Evolutionary conservation across 306 rosid species (phyloP).

Genomic region (Ochetophila trinervis): DNA sequence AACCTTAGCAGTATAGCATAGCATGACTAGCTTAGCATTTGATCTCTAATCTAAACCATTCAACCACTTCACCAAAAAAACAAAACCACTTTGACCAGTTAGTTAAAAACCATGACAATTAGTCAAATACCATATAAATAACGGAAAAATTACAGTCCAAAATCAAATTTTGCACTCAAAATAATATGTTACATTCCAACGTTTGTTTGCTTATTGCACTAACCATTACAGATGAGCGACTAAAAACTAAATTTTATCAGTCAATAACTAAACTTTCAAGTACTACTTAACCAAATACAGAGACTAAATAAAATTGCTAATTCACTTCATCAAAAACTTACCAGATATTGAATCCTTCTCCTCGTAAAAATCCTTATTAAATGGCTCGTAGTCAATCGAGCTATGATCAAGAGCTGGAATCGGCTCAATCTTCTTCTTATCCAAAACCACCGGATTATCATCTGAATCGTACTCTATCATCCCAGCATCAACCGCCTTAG

Average conservation of each 20-base stretch:
- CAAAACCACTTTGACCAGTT: too few species aligned
- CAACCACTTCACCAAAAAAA: too few species aligned
- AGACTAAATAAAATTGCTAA: neutral
- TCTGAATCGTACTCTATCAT: slow-evolving; percentile 89
- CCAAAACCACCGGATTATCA: slow-evolving; percentile 73
- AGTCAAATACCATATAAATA: neutral
- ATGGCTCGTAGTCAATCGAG: slow-evolving; percentile 74
- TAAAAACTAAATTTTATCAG: too few species aligned
- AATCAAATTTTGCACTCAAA: neutral
- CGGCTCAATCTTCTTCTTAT: slow-evolving; percentile 86
- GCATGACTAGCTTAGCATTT: neutral
- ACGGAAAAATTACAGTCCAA: neutral
- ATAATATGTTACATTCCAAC: neutral
- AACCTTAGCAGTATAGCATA: neutral
- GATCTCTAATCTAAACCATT: too few species aligned
- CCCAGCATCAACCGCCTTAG: slow-evolving; percentile 94
- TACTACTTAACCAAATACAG: neutral
- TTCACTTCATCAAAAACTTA: slow-evolving; percentile 9
- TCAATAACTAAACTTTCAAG: too few species aligned
- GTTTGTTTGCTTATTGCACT: neutral
- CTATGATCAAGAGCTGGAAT: slow-evolving; percentile 84
- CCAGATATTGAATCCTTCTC: slow-evolving; percentile 83
- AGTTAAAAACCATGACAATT: neutral
- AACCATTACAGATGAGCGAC: too few species aligned
- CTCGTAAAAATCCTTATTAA: slow-evolving; percentile 87